These are phyloP conservation scores for Moesziomyces globuligerus DNA, from an alignment of 1,284 basidiomycete genomes.

Conservation along the genomic window DNA sequence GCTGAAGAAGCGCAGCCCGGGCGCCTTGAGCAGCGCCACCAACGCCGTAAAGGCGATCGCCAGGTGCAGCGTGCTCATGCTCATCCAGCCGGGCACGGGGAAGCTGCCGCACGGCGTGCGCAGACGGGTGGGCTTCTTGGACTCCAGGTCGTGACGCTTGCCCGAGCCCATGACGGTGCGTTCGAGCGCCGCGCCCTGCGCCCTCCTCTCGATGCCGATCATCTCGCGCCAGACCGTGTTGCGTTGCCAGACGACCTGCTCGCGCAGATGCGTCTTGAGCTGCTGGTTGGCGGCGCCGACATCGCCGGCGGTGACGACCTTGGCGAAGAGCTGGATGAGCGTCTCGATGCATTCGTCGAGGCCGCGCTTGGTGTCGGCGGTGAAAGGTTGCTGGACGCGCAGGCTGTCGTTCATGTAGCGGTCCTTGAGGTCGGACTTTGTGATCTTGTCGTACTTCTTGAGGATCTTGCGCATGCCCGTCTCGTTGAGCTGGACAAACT, in stretches of 20 bases:
- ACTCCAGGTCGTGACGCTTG: constrained; percentile 33
- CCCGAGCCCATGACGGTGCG: constrained; percentile 53
- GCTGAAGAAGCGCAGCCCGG: constrained; percentile 68
- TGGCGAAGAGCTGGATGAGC: constrained; percentile 82
- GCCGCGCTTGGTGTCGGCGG: constrained; percentile 72
- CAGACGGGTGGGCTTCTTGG: constrained; percentile 50
- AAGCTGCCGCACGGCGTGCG: constrained; percentile 55
- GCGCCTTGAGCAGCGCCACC: constrained; percentile 60
- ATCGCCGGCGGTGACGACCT: constrained; percentile 85
- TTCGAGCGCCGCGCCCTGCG: constrained; percentile 65
- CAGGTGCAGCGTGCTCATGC: constrained; percentile 63
- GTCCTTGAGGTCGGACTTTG: constrained; percentile 84
- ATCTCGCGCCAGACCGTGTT: constrained; percentile 98
- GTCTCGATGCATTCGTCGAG: constrained; percentile 75
- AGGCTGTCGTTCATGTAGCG: constrained; percentile 81
- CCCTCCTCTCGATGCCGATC: constrained; percentile 83
- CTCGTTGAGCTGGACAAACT: constrained; percentile 93
- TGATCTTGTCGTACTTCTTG: constrained; percentile 99
- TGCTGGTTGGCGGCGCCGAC: constrained; percentile 78
- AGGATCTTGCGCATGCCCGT: constrained; percentile 95
- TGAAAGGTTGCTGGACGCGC: constrained; percentile 69
- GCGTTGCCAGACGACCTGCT: constrained; percentile 88
- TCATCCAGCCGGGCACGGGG: constrained; percentile 55
- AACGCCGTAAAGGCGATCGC: constrained; percentile 57
- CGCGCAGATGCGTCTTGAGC: constrained; percentile 86